Evolutionary conservation across 208 protist species (phyloP).

Genomic region (Novymonas esmeraldas): DNA sequence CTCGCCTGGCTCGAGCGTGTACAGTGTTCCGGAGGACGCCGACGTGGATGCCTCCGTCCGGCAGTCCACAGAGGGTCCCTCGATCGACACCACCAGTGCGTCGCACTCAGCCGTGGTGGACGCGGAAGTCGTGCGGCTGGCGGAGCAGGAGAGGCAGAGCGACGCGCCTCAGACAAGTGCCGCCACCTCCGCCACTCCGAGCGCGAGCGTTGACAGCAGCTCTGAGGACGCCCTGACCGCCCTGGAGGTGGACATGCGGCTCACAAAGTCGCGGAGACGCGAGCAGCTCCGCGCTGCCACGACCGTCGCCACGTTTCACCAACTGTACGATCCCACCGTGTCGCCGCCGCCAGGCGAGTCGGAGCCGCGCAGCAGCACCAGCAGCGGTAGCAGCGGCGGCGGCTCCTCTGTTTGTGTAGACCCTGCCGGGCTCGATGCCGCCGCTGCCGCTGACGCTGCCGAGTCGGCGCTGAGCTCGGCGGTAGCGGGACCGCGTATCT

Average conservation of each 20-base stretch:
- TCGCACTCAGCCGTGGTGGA: neutral
- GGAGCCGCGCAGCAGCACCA: neutral
- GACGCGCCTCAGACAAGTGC: neutral
- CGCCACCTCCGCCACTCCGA: neutral
- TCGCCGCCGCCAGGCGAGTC: neutral
- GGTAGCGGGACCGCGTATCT: neutral
- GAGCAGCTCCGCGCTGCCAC: constrained; percentile 27
- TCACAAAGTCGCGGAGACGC: constrained; percentile 35
- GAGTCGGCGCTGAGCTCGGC: no score
- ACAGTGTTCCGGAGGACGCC: constrained; percentile 24
- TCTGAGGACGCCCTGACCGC: constrained; percentile 44
- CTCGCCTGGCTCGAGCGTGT: constrained; percentile 11
- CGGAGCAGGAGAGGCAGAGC: neutral
- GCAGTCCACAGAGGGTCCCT: constrained; percentile 2
- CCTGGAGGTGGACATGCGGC: constrained; percentile 50
- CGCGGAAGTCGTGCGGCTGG: neutral
- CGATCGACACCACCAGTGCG: constrained; percentile 11
- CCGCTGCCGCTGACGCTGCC: no score
- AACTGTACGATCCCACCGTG: constrained; percentile 47
- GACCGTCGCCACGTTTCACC: constrained; percentile 33
- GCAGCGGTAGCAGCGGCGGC: neutral
- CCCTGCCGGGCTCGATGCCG: no score
- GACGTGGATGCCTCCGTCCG: constrained; percentile 27
- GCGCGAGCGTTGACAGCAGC: constrained; percentile 1
- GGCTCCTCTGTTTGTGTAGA: no score